Evolutionary conservation across 2,329 filamentous ascomycete species (phyloP).

Genomic region (Pseudogymnoascus sp.): DNA sequence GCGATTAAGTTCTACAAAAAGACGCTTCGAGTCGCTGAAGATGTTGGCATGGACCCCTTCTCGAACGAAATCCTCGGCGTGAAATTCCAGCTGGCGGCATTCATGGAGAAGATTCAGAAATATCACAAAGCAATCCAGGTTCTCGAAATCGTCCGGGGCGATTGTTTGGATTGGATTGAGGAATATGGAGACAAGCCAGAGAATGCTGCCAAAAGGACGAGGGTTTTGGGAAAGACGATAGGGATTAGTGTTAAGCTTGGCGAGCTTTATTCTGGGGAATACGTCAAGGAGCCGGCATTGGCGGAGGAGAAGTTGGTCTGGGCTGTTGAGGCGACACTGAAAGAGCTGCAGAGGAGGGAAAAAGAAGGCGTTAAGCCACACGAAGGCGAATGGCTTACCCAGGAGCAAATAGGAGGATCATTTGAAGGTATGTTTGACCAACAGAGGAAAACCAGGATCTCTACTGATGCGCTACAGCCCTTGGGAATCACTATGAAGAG

Average conservation of each 20-base stretch:
- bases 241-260: conserved; percentile 76
- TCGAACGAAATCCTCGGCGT: conserved; percentile 87
- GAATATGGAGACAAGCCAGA: conserved; percentile 44
- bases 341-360: conserved; percentile 53
- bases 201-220: conserved; percentile 43
- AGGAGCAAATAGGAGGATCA: conserved; percentile 63
- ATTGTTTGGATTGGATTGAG: conserved; percentile 57
- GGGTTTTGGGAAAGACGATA: conserved; percentile 65
- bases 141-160: conserved; percentile 64
- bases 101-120: conserved; percentile 70
- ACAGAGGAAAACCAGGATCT: not conserved
- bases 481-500: conserved; percentile 68
- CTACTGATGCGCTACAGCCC: conserved; percentile 40
- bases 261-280: conserved; percentile 69
- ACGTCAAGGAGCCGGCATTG: conserved; percentile 63
- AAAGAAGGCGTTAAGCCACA: conserved; percentile 59
- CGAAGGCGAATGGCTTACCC: conserved; percentile 63
- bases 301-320: conserved; percentile 71
- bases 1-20: conserved; percentile 78
- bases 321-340: conserved; percentile 71
- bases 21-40: conserved; percentile 64
- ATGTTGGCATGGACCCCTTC: conserved; percentile 74
- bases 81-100: conserved; percentile 68
- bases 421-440: conserved; percentile 48
- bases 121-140: conserved; percentile 65